Evolutionary conservation across 345 rosid genomes (phyloP).

Genomic region (Hevea brasiliensis): DNA sequence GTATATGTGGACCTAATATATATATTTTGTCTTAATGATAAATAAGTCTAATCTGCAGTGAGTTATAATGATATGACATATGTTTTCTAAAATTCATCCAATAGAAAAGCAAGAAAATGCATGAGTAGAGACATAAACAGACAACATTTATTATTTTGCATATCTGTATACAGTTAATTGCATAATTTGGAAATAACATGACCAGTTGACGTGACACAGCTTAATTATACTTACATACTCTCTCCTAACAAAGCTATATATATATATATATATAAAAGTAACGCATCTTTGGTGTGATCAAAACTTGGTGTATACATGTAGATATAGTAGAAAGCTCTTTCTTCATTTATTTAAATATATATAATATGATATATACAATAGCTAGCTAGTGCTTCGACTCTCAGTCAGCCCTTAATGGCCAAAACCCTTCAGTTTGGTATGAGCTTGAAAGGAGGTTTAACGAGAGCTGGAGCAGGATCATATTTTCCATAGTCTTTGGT

Average conservation of each 20-base stretch:
- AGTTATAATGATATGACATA: too few species aligned
- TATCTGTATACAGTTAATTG: too few species aligned
- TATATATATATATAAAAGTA: background rate
- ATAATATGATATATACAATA: background rate
- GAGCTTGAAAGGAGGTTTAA: constrained; percentile 90
- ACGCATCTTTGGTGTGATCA: background rate
- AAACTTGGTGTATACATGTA: constrained; percentile 5
- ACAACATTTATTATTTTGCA: background rate
- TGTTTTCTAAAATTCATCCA: background rate
- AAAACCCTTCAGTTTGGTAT: constrained; percentile 64
- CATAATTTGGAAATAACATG: background rate
- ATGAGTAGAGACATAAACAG: background rate
- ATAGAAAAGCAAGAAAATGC: background rate
- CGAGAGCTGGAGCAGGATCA: constrained; percentile 68
- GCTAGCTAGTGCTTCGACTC: too few species aligned
- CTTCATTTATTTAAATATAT: background rate
- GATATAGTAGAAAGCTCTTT: background rate
- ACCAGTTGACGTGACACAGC: background rate
- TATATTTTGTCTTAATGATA: too few species aligned
- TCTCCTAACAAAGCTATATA: background rate
- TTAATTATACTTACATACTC: background rate
- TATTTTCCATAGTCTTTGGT: constrained; percentile 73
- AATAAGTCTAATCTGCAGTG: too few species aligned
- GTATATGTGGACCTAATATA: too few species aligned
- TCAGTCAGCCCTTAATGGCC: constrained; percentile 8